These are phyloP conservation scores for Pichia sp. DNA, from an alignment of 1,139 yeast genomes.

Conservation along the genomic window DNA sequence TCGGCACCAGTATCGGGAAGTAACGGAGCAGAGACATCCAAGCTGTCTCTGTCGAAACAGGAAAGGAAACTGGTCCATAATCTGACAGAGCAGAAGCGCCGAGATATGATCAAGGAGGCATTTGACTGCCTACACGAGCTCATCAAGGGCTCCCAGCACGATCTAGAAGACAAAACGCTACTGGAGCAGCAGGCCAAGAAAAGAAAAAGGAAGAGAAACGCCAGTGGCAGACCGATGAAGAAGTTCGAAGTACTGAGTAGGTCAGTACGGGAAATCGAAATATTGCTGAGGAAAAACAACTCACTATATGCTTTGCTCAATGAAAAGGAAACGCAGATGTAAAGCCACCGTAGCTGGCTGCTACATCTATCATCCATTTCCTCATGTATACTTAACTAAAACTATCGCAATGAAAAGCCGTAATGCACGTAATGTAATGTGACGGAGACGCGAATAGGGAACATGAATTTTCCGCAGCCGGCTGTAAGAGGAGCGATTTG, in stretches of 20 bases:
- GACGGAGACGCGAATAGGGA: too few species aligned
- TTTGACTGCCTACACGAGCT: slow-evolving; percentile 44
- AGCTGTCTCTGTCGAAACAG: slow-evolving; percentile 45
- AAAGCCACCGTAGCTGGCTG: not conserved
- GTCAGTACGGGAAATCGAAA: slow-evolving; percentile 14
- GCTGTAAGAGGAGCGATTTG: too few species aligned
- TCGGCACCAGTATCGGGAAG: not conserved
- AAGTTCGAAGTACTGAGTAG: slow-evolving; percentile 13
- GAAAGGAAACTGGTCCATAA: slow-evolving; percentile 73
- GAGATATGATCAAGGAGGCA: slow-evolving; percentile 64
- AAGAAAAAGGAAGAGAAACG: slow-evolving; percentile 10
- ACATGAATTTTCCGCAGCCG: too few species aligned
- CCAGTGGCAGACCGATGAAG: slow-evolving; percentile 7
- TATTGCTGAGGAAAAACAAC: slow-evolving; percentile 6
- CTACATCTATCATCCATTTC: not conserved
- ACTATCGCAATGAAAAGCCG: too few species aligned
- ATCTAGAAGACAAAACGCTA: slow-evolving; percentile 13
- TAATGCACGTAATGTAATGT: too few species aligned
- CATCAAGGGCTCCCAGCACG: slow-evolving; percentile 23
- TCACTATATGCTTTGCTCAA: slow-evolving; percentile 4
- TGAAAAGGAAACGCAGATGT: not conserved
- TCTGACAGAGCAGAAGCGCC: slow-evolving; percentile 68
- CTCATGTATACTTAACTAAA: too few species aligned
- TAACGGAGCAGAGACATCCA: not conserved
- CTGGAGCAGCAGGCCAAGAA: not conserved